Conservation (phyloP, 2,329 filamentous ascomycete genomes). For the Colletotrichum sublineola region DNA sequence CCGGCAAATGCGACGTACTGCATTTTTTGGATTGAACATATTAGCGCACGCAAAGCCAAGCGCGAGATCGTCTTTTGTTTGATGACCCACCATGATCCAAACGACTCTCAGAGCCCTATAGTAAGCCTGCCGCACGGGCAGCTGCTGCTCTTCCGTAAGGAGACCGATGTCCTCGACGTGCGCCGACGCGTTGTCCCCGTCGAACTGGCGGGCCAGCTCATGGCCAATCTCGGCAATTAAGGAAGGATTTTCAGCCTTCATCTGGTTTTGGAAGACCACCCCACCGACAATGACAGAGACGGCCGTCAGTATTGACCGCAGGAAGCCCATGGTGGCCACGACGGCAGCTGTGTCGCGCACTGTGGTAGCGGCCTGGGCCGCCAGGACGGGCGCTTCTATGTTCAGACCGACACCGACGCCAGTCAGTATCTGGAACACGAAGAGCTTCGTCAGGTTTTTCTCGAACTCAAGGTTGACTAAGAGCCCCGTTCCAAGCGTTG, state of each 20-base stretch:
- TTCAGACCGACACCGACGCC: constrained; percentile 76
- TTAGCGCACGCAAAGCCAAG: background rate
- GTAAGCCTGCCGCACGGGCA: constrained; percentile 46
- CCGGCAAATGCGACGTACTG: constrained; percentile 24
- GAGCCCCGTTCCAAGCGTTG: constrained; percentile 72
- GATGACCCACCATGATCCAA: constrained; percentile 48
- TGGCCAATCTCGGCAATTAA: constrained; percentile 65
- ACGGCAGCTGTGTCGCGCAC: constrained; percentile 50
- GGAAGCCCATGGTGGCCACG: constrained; percentile 75
- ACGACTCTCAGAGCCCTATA: constrained; percentile 46
- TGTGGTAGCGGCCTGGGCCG: constrained; percentile 68
- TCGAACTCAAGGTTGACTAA: constrained; percentile 72
- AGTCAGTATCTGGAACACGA: constrained; percentile 72
- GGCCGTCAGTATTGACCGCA: constrained; percentile 76
- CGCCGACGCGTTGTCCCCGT: constrained; percentile 64
- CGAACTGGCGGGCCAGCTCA: constrained; percentile 63
- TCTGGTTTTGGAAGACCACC: constrained; percentile 82
- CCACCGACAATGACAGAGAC: constrained; percentile 79
- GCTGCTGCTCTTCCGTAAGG: constrained; percentile 37
- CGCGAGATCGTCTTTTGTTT: background rate
- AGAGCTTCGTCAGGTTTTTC: constrained; percentile 67
- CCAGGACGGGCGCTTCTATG: constrained; percentile 77
- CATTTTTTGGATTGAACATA: background rate
- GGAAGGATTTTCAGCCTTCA: constrained; percentile 67
- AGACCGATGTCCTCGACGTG: background rate